Evolutionary conservation across 2,329 filamentous ascomycete genomes (phyloP).

Genomic region (Fusarium tjaetaba): DNA sequence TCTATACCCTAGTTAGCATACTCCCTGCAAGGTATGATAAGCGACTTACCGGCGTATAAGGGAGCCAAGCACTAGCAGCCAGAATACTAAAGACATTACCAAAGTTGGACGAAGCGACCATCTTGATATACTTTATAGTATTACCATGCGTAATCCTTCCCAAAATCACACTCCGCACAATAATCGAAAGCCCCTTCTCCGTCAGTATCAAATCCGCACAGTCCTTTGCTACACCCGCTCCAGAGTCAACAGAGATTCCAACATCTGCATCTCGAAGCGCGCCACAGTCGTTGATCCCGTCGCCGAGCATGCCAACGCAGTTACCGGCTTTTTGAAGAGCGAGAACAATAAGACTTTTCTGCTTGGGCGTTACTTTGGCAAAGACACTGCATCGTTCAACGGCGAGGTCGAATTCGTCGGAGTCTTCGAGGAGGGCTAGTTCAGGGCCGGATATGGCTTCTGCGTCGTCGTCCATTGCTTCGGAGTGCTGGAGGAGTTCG

Average conservation of each 20-base stretch:
- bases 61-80: background rate
- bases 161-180: background rate
- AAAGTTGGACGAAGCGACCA: constrained; percentile 1
- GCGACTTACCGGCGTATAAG: background rate
- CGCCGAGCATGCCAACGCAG: background rate
- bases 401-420: background rate
- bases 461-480: background rate
- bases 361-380: constrained; percentile 1
- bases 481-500: background rate
- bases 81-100: constrained; percentile 6
- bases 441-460: background rate
- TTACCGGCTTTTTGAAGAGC: background rate
- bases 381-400: background rate
- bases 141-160: background rate
- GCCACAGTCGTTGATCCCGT: background rate
- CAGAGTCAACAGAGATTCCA: constrained; percentile 3
- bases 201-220: constrained; percentile 3
- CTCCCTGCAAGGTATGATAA: fast-evolving
- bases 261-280: background rate
- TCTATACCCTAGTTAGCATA: background rate
- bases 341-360: background rate
- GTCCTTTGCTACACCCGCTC: background rate
- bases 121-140: constrained; percentile 6
- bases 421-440: background rate
- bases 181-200: background rate